Conservation (phyloP, 2,329 filamentous ascomycete species). For the Neopestalotiopsis sp. region DNA sequence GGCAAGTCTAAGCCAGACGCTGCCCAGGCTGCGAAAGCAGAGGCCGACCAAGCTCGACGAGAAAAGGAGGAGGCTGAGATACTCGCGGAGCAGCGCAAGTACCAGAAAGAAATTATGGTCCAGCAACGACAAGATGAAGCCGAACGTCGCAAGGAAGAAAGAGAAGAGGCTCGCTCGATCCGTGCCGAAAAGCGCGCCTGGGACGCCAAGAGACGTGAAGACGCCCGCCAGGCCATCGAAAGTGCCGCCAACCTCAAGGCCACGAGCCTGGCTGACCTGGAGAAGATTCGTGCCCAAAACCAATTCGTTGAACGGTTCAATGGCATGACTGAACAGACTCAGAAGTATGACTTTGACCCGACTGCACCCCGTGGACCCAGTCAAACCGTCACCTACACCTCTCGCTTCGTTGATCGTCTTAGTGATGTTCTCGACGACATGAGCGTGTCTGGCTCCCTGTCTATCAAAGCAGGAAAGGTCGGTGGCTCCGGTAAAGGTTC, state of each 20-base stretch:
- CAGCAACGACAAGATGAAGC: not conserved
- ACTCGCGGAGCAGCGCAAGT: not conserved
- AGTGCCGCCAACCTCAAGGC: not conserved
- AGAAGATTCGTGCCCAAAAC: not conserved
- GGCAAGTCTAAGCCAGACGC: not conserved
- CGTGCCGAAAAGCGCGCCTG: not conserved
- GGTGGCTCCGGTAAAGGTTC: not conserved
- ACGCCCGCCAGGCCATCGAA: not conserved
- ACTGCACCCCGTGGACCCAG: not conserved
- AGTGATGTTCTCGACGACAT: slow-evolving; percentile 8
- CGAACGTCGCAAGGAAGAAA: not conserved
- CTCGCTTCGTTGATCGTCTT: slow-evolving; percentile 10
- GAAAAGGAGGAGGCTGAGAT: not conserved
- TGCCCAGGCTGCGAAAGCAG: not conserved
- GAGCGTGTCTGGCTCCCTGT: slow-evolving; percentile 2
- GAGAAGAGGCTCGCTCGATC: not conserved
- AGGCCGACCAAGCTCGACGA: not conserved
- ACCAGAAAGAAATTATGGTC: not conserved
- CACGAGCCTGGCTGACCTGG: not conserved
- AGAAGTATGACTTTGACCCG: not conserved
- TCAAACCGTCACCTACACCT: slow-evolving; percentile 15
- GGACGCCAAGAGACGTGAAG: not conserved
- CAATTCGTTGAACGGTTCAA: not conserved
- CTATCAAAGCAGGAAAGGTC: slow-evolving; percentile 12
- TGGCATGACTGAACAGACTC: not conserved